Conservation (phyloP, 2,329 filamentous ascomycete genomes). For the Didymella arachidicola region DNA sequence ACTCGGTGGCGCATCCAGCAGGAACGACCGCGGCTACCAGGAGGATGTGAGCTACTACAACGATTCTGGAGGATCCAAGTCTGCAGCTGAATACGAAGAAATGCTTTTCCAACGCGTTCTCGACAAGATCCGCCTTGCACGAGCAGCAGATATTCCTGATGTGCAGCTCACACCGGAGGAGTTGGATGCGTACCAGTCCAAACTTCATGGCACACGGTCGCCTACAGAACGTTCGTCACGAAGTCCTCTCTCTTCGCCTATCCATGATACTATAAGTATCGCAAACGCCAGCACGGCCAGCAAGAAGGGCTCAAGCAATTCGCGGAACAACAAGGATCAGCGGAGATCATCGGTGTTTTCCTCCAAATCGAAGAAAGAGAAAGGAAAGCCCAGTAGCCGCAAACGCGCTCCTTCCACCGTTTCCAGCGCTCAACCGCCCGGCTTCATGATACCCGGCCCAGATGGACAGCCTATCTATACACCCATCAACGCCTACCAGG, state of each 20-base stretch:
- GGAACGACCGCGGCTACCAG: conserved; percentile 60
- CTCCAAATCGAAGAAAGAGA: conserved; percentile 36
- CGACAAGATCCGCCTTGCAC: conserved; percentile 79
- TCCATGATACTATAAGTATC: conserved; percentile 42
- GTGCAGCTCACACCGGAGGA: conserved; percentile 83
- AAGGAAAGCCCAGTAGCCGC: conserved; percentile 42
- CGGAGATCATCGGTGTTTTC: conserved; percentile 40
- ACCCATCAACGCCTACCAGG: conserved; percentile 54
- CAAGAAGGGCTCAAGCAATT: conserved; percentile 44
- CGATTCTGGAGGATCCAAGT: conserved; percentile 51
- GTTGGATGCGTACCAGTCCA: conserved; percentile 78
- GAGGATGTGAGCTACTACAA: conserved; percentile 59
- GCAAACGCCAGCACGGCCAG: conserved; percentile 41
- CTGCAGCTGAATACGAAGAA: conserved; percentile 68
- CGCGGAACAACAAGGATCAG: conserved; percentile 45
- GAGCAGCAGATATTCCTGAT: conserved; percentile 76
- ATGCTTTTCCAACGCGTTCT: conserved; percentile 78
- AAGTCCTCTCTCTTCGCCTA: conserved; percentile 33
- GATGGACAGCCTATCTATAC: conserved; percentile 58
- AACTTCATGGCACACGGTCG: conserved; percentile 61
- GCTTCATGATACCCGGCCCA: conserved; percentile 58
- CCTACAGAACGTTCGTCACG: conserved; percentile 39
- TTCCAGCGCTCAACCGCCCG: conserved; percentile 46
- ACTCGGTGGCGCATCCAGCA: conserved; percentile 58
- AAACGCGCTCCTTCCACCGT: conserved; percentile 39